A percentile compares a stretch with the other conserved stretches of the same genome.
Evolutionary conservation across 2,329 filamentous ascomycete genomes (phyloP).

Genomic region (Penicillium griseofulvum): DNA sequence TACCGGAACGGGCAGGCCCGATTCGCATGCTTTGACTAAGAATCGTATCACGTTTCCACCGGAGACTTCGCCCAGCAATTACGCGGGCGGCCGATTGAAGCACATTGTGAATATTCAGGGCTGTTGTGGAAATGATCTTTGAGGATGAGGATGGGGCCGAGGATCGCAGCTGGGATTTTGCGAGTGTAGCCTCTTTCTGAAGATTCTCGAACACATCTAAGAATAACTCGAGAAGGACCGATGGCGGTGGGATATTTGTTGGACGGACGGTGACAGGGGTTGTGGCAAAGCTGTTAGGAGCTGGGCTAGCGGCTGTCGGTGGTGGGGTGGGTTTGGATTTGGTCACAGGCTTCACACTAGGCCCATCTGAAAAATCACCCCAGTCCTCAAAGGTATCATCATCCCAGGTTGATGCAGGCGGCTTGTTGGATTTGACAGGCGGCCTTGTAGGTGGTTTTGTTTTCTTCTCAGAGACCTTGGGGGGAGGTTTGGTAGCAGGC

Average conservation of each 20-base stretch:
- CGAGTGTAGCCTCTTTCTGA: constrained; percentile 63
- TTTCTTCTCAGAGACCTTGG: constrained; percentile 14
- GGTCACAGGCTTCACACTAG: constrained; percentile 2
- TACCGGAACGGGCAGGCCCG: constrained; percentile 67
- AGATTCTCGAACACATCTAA: constrained; percentile 67
- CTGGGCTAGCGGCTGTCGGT: constrained; percentile 10
- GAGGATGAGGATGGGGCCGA: not conserved
- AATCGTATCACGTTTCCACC: constrained; percentile 87
- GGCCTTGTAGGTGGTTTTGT: constrained; percentile 6
- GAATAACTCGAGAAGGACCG: constrained; percentile 74
- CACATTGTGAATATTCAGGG: constrained; percentile 27
- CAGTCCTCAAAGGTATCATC: constrained; percentile 22
- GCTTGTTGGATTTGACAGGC: constrained; percentile 7
- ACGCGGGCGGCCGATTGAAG: constrained; percentile 68
- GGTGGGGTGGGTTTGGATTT: constrained; percentile 5
- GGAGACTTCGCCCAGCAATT: constrained; percentile 76
- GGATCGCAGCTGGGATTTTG: constrained; percentile 54
- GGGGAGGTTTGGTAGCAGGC: constrained; percentile 2
- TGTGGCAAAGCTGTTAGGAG: constrained; percentile 12
- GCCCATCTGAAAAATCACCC: constrained; percentile 24
- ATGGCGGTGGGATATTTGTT: constrained; percentile 85
- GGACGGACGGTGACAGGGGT: constrained; percentile 54
- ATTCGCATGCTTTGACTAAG: constrained; percentile 88
- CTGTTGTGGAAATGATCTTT: constrained; percentile 18
- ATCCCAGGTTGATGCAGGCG: constrained; percentile 17